phyloP scores from a whole-genome alignment of 2,329 filamentous ascomycete genomes.

The Scleromitrula shiraiana region DNA sequence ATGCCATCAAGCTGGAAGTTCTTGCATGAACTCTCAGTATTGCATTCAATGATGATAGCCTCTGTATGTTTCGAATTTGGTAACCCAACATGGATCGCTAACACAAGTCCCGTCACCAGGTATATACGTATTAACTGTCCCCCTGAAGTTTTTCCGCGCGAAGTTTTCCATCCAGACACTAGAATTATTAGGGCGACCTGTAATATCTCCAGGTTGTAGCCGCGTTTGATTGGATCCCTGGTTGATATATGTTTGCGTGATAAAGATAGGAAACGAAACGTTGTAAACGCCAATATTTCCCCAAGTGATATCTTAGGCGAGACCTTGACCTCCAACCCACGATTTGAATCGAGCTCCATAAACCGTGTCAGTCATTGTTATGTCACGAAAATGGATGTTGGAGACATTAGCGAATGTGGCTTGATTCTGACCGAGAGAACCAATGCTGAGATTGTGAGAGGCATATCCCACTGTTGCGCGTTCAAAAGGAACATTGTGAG shows the following conservation, averaged over 20 bases:
- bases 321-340: slow-evolving; percentile 35
- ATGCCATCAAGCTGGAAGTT: slow-evolving; percentile 31
- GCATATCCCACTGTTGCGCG: slow-evolving; percentile 36
- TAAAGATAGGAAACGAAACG: slow-evolving; percentile 39
- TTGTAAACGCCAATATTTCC: slow-evolving; percentile 36
- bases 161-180: slow-evolving; percentile 37
- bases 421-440: slow-evolving; percentile 34
- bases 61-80: slow-evolving; percentile 34
- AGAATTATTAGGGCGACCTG: slow-evolving; percentile 31
- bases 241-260: slow-evolving; percentile 38
- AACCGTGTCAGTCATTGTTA: slow-evolving; percentile 35
- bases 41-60: slow-evolving; percentile 36
- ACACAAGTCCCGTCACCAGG: slow-evolving; percentile 38
- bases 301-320: slow-evolving; percentile 38
- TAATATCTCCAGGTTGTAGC: slow-evolving; percentile 20
- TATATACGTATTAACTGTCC: slow-evolving; percentile 35
- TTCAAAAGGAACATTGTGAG: slow-evolving; percentile 33
- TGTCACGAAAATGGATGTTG: slow-evolving; percentile 36
- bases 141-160: slow-evolving; percentile 34
- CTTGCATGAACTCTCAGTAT: slow-evolving; percentile 33
- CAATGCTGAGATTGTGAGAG: slow-evolving; percentile 38
- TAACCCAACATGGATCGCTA: slow-evolving; percentile 33
- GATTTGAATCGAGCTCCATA: slow-evolving; percentile 39
- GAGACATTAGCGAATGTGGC: slow-evolving; percentile 32
- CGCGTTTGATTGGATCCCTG: slow-evolving; percentile 31